phyloP scores from a whole-genome alignment of 345 rosid species.

The rapeseed (Brassica napus) region Da-Ae NC_063448.1:3550001-3550500 shows the following conservation, averaged over 20 bases:
- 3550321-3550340: conserved; percentile 47
- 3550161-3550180: conserved; percentile 38
- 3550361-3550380: conserved; percentile 38
- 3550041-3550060: conserved; percentile 39
- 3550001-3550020: conserved; percentile 44
- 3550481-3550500: conserved; percentile 57
- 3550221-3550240: not conserved
- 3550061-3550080: not conserved
- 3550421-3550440: not conserved
- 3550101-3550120: conserved; percentile 6
- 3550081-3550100: not conserved
- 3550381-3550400: not conserved
- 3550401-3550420: not conserved
- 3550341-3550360: conserved; percentile 67
- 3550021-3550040: conserved; percentile 43
- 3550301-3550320: conserved; percentile 43
- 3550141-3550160: conserved; percentile 42
- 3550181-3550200: conserved; percentile 45
- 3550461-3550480: conserved; percentile 48
- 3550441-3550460: conserved; percentile 34
- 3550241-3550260: not conserved
- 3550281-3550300: not conserved
- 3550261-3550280: not conserved
- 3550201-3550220: conserved; percentile 43
- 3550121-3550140: conserved; percentile 6